phyloP scores from a whole-genome alignment of 805 yeast genomes.

The Ogataea dorogensis region DNA sequence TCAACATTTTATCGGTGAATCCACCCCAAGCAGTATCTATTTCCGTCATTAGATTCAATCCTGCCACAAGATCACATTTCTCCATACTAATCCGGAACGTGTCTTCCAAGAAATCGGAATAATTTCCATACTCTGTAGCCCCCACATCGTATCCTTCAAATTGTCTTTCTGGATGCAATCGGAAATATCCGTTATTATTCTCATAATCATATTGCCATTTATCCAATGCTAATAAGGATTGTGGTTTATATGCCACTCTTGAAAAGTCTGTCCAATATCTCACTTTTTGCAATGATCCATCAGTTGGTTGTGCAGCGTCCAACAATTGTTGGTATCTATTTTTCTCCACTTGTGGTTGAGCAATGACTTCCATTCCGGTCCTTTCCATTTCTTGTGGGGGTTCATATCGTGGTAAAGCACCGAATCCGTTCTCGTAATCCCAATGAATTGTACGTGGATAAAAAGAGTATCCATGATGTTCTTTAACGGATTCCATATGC shows the following conservation, averaged over 20 bases:
- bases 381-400: slow-evolving; percentile 34
- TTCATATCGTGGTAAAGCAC: slow-evolving; percentile 58
- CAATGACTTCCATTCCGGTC: slow-evolving; percentile 15
- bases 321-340: slow-evolving; percentile 64
- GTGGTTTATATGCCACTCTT: slow-evolving; percentile 64
- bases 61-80: slow-evolving; percentile 69
- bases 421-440: slow-evolving; percentile 78
- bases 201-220: slow-evolving; percentile 58
- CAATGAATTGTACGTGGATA: slow-evolving; percentile 82
- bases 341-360: slow-evolving; percentile 38
- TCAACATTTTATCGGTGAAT: slow-evolving; percentile 50
- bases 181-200: slow-evolving; percentile 23
- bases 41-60: slow-evolving; percentile 69
- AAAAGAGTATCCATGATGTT: slow-evolving; percentile 52
- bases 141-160: slow-evolving; percentile 59
- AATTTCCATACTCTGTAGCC: slow-evolving; percentile 50
- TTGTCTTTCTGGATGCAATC: slow-evolving; percentile 30
- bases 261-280: slow-evolving; percentile 81
- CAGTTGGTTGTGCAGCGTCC: slow-evolving; percentile 44
- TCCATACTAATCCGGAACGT: slow-evolving; percentile 65
- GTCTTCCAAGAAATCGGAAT: slow-evolving; percentile 54
- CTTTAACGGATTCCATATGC: slow-evolving; percentile 42
- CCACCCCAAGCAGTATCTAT: slow-evolving; percentile 87
- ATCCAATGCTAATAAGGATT: slow-evolving; percentile 49
- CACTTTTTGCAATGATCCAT: slow-evolving; percentile 41